A percentile compares a stretch with the other conserved stretches of the same genome.
Evolutionary conservation across 805 yeast genomes (phyloP).

Genomic region (Candida maesae): DNA sequence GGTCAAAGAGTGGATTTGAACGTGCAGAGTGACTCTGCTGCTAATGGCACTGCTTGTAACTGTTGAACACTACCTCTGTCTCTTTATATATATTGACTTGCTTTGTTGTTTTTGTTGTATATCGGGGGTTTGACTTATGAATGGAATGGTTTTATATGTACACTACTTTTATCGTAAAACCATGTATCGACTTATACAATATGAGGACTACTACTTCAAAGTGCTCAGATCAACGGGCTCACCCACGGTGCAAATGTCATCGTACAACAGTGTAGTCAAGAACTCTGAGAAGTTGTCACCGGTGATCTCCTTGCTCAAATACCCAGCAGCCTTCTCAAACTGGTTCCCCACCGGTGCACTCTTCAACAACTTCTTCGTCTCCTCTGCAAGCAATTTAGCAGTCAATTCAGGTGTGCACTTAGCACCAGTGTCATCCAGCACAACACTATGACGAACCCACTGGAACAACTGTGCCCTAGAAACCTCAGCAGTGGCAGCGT

Average conservation of each 20-base stretch:
- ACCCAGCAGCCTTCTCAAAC: slow-evolving; percentile 62
- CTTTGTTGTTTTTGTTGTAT: too few relatives aligned
- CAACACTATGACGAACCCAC: slow-evolving; percentile 73
- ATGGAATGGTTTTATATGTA: background rate
- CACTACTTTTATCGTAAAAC: too few relatives aligned
- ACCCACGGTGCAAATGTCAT: slow-evolving; percentile 43
- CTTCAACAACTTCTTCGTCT: slow-evolving; percentile 51
- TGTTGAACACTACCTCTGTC: slow-evolving; percentile 29
- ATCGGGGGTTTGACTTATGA: too few relatives aligned
- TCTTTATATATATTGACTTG: too few relatives aligned
- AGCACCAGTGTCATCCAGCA: slow-evolving; percentile 53
- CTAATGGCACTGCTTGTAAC: slow-evolving; percentile 29
- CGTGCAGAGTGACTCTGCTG: slow-evolving; percentile 28
- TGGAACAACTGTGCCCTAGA: slow-evolving; percentile 79
- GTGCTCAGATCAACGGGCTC: slow-evolving; percentile 26
- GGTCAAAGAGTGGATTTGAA: slow-evolving; percentile 32
- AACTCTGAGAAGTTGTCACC: slow-evolving; percentile 73
- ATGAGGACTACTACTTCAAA: slow-evolving; percentile 10
- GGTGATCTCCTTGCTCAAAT: slow-evolving; percentile 66
- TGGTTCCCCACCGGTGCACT: slow-evolving; percentile 49
- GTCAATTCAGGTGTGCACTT: slow-evolving; percentile 59
- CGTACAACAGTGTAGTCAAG: slow-evolving; percentile 71
- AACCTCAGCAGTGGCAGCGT: slow-evolving; percentile 88
- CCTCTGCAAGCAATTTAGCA: slow-evolving; percentile 53
- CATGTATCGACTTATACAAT: background rate